These are phyloP conservation scores for Pisolithus albus DNA, from an alignment of 768 basidiomycete genomes.

Conservation along the genomic window DNA sequence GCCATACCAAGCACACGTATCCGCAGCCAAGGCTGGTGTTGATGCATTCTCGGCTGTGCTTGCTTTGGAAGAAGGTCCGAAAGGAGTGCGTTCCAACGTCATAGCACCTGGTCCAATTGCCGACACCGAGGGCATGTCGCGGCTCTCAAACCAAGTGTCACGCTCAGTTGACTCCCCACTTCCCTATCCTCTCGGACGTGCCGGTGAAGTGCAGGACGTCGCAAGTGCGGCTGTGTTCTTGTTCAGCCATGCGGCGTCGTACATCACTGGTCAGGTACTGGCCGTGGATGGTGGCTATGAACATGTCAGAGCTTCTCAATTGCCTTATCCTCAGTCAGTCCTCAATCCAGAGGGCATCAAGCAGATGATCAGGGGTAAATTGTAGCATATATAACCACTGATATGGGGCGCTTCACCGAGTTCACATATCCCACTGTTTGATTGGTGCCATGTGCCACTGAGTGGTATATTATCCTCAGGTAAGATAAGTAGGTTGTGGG, in stretches of 20 bases:
- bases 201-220: slow-evolving; percentile 55
- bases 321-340: slow-evolving; percentile 61
- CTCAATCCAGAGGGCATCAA: slow-evolving; percentile 51
- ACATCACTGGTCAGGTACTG: slow-evolving; percentile 70
- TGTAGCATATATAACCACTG: slow-evolving; percentile 12
- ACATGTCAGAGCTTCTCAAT: slow-evolving; percentile 38
- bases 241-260: slow-evolving; percentile 74
- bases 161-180: background rate
- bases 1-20: slow-evolving; percentile 88
- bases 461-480: background rate
- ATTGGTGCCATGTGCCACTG: background rate
- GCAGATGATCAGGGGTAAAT: slow-evolving; percentile 43
- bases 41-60: slow-evolving; percentile 83
- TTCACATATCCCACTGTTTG: background rate
- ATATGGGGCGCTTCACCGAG: background rate
- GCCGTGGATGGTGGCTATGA: slow-evolving; percentile 62
- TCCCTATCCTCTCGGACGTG: slow-evolving; percentile 39
- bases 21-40: slow-evolving; percentile 90
- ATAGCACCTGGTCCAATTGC: slow-evolving; percentile 79
- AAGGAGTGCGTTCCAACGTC: slow-evolving; percentile 87
- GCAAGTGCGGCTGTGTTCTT: slow-evolving; percentile 72
- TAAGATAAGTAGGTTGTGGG: background rate
- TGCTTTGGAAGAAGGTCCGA: slow-evolving; percentile 91
- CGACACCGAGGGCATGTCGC: slow-evolving; percentile 68
- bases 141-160: slow-evolving; percentile 33